Percentiles rank a stretch among this genome's conserved stretches.
Conservation (phyloP, 108 stramenopile species). For the Chaetoceros muelleri region DNA sequence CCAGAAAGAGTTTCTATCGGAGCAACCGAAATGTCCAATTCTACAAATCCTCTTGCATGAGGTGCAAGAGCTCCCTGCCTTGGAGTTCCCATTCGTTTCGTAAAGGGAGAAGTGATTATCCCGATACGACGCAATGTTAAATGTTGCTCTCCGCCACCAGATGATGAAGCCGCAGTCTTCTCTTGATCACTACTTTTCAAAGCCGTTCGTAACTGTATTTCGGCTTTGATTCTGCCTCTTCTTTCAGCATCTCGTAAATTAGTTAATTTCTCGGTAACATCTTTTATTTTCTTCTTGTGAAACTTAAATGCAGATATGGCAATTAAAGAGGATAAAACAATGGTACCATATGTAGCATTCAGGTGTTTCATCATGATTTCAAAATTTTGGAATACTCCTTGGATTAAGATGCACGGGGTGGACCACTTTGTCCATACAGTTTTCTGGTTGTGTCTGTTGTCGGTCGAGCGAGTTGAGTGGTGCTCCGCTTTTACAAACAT, state of each 20-base stretch:
- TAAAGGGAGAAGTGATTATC: conserved; percentile 56
- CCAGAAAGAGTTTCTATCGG: conserved; percentile 57
- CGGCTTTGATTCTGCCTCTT: conserved; percentile 73
- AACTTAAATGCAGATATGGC: background rate
- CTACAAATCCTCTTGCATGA: conserved; percentile 42
- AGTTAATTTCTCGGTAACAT: background rate
- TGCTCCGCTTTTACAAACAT: too few species aligned
- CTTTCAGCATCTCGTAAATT: conserved; percentile 47
- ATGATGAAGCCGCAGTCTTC: conserved; percentile 2
- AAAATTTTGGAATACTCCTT: too few species aligned
- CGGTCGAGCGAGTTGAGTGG: too few species aligned
- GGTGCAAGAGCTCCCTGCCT: conserved; percentile 73
- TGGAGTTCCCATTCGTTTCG: conserved; percentile 82
- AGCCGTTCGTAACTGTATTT: conserved; percentile 51
- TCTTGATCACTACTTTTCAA: conserved; percentile 16
- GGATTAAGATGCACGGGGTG: too few species aligned
- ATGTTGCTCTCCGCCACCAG: background rate
- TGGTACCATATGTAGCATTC: too few species aligned
- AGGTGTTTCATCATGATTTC: too few species aligned
- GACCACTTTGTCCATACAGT: too few species aligned
- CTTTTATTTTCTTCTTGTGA: background rate
- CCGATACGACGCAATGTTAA: conserved; percentile 49
- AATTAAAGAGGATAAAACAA: too few species aligned
- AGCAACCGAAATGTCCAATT: conserved; percentile 24
- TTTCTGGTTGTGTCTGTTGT: too few species aligned